Conservation (phyloP, 2,329 filamentous ascomycete genomes). For the Colletotrichum chlorophyti region DNA sequence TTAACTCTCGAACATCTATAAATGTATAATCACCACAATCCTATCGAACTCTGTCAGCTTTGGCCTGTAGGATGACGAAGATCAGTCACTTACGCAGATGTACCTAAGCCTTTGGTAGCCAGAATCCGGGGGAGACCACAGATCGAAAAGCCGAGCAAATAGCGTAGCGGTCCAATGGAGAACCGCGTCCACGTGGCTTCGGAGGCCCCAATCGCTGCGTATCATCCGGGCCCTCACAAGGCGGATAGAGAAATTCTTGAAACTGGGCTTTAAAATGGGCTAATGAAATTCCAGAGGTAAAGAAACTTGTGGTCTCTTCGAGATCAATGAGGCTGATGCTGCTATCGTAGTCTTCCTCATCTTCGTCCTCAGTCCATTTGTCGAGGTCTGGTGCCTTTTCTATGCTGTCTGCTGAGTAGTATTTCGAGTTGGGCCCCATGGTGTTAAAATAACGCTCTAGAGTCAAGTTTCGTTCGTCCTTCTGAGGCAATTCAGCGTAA, state of each 20-base stretch:
- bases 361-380: background rate
- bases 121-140: background rate
- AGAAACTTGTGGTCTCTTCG: background rate
- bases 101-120: background rate
- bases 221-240: fast-evolving
- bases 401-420: background rate
- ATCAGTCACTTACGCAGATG: background rate
- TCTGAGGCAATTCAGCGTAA: background rate
- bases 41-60: background rate
- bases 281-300: background rate
- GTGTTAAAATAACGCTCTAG: background rate
- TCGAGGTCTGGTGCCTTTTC: background rate
- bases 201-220: fast-evolving
- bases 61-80: fast-evolving
- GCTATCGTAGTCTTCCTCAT: background rate
- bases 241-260: background rate
- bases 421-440: background rate
- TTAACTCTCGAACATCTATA: background rate
- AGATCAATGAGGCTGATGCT: fast-evolving
- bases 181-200: background rate
- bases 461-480: background rate
- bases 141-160: background rate
- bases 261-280: background rate
- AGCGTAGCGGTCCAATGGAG: background rate
- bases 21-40: conserved; percentile 1